A percentile compares a stretch with the other conserved stretches of the same genome.
Evolutionary conservation across 441 rosid genomes (phyloP).

Genomic region (Adansonia grandidieri): DNA sequence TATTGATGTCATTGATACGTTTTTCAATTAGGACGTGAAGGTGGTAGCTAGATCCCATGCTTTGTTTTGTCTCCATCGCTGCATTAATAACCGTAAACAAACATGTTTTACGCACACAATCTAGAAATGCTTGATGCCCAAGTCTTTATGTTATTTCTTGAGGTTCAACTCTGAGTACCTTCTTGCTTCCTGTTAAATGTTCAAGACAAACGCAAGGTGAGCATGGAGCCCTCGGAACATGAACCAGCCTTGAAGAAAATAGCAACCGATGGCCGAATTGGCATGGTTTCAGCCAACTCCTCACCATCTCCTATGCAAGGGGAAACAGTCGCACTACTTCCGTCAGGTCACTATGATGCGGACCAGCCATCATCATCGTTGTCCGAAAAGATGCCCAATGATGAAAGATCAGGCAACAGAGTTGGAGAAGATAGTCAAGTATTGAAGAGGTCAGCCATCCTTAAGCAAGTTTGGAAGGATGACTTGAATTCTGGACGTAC

Average conservation of each 20-base stretch:
- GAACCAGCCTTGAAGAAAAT: constrained; percentile 56
- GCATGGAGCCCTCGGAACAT: constrained; percentile 47
- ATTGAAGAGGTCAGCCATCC: constrained; percentile 54
- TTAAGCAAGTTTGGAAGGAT: constrained; percentile 76
- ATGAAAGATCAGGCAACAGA: constrained; percentile 36
- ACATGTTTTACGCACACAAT: not conserved
- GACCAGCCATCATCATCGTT: constrained; percentile 45
- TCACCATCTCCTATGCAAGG: constrained; percentile 45
- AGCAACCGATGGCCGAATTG: constrained; percentile 51
- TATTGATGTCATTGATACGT: not conserved
- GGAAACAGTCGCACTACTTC: constrained; percentile 42
- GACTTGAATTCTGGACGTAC: constrained; percentile 71
- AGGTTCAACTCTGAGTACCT: constrained; percentile 18
- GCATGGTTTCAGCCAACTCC: constrained; percentile 32
- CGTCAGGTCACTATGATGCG: constrained; percentile 38
- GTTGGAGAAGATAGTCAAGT: constrained; percentile 29
- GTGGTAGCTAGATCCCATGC: not conserved
- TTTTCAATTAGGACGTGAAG: not conserved
- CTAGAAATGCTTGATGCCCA: not conserved
- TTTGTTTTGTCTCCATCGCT: not conserved
- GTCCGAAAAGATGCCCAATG: constrained; percentile 40
- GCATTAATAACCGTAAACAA: constrained; percentile 10
- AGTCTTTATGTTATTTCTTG: not conserved
- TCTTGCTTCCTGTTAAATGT: constrained; percentile 18
- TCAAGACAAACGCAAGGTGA: constrained; percentile 63